phyloP scores from a whole-genome alignment of 2,329 filamentous ascomycete genomes.

The Ophiosphaerella herpotricha region DNA sequence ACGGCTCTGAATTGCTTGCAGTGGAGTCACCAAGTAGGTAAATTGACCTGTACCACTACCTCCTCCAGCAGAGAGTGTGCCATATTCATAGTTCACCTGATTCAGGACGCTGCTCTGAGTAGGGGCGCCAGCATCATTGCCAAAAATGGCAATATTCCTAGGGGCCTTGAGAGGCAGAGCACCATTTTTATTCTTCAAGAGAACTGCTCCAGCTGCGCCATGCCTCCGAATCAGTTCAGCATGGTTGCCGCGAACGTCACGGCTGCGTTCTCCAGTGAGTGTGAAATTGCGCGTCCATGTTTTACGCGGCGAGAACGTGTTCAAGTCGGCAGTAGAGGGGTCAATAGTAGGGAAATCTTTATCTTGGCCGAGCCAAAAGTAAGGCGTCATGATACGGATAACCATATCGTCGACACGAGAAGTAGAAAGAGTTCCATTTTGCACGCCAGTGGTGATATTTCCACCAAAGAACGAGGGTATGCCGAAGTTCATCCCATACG shows the following conservation, averaged over 20 bases:
- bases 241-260: constrained; percentile 50
- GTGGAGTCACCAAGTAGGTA: constrained; percentile 48
- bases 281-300: constrained; percentile 42
- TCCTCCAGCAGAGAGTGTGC: constrained; percentile 52
- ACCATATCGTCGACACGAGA: constrained; percentile 54
- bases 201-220: constrained; percentile 48
- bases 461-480: constrained; percentile 50
- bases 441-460: constrained; percentile 46
- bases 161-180: constrained; percentile 60
- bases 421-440: constrained; percentile 49
- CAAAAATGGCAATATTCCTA: constrained; percentile 55
- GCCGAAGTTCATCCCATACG: constrained; percentile 37
- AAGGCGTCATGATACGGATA: constrained; percentile 52
- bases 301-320: constrained; percentile 48
- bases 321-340: constrained; percentile 32
- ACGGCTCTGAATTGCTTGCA: constrained; percentile 47
- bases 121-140: constrained; percentile 53
- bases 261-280: constrained; percentile 39
- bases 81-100: constrained; percentile 39
- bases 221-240: constrained; percentile 47
- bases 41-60: constrained; percentile 50
- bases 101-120: constrained; percentile 52
- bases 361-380: constrained; percentile 51
- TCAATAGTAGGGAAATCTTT: constrained; percentile 47
- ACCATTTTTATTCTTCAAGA: constrained; percentile 56